phyloP scores from a whole-genome alignment of 2,329 filamentous ascomycete genomes.

The Knufia petricola region DNA sequence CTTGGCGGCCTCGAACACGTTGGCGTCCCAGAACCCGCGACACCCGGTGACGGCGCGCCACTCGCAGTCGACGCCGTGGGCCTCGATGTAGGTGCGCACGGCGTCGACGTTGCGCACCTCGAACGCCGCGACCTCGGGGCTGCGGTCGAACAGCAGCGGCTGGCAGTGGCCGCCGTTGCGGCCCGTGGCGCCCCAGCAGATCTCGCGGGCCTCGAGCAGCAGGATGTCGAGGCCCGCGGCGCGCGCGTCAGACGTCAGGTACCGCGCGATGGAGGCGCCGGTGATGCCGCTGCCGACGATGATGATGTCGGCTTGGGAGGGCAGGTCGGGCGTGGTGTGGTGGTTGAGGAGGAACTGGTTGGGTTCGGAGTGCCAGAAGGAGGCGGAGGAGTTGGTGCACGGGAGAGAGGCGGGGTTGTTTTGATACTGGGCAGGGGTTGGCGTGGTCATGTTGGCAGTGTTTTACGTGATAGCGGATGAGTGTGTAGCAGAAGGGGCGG shows the following conservation, averaged over 20 bases:
- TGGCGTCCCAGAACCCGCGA: constrained; percentile 12
- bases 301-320: constrained; percentile 25
- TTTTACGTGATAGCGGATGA: too few species aligned
- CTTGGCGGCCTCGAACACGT: constrained; percentile 10
- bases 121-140: constrained; percentile 17
- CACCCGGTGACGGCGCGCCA: constrained; percentile 16
- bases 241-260: constrained; percentile 21
- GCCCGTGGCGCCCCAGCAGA: neutral
- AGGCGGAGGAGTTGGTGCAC: neutral
- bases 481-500: too few species aligned
- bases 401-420: neutral
- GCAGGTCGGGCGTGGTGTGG: constrained; percentile 15
- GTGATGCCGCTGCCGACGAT: constrained; percentile 34
- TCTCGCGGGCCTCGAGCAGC: constrained; percentile 33
- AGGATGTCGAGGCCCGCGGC: constrained; percentile 25
- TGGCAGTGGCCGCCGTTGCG: constrained; percentile 25
- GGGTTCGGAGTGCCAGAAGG: constrained; percentile 9
- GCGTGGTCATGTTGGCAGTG: too few species aligned
- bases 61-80: constrained; percentile 17
- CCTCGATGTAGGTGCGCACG: constrained; percentile 15
- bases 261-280: constrained; percentile 28
- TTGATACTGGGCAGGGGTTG: too few species aligned
- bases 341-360: constrained; percentile 8
- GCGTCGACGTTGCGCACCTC: constrained; percentile 17
- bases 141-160: constrained; percentile 31